A percentile compares a stretch with the other conserved stretches of the same genome.
Conservation (phyloP, 2,329 filamentous ascomycete species). For the Fusarium pseudocircinatum region DNA sequence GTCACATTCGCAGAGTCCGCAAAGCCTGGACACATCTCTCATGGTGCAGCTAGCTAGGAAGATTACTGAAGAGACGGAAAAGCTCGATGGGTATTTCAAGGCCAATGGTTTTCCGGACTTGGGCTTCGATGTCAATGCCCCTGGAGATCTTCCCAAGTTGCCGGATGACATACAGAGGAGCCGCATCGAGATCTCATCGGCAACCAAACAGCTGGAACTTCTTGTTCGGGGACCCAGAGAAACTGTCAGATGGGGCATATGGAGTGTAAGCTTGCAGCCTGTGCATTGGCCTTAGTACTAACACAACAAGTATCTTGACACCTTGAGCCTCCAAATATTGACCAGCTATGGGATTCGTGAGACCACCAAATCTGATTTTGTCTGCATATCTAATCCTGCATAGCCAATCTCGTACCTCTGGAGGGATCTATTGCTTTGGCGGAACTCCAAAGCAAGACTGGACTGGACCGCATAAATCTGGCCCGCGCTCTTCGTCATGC, state of each 20-base stretch:
- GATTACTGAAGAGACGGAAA: conserved; percentile 60
- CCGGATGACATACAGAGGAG: conserved; percentile 57
- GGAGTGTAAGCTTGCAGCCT: conserved; percentile 54
- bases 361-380: not conserved
- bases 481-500: conserved; percentile 63
- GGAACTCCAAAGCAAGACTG: conserved; percentile 57
- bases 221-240: conserved; percentile 62
- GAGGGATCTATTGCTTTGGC: conserved; percentile 55
- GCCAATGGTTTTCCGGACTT: conserved; percentile 54
- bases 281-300: conserved; percentile 3
- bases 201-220: conserved; percentile 58
- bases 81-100: conserved; percentile 58
- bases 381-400: not conserved
- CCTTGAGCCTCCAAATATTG: conserved; percentile 60
- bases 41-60: conserved; percentile 58
- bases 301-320: conserved; percentile 57
- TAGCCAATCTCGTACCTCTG: conserved; percentile 62
- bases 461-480: conserved; percentile 60
- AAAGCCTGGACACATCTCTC: conserved; percentile 45
- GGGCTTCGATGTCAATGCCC: conserved; percentile 56
- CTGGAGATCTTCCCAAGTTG: conserved; percentile 58
- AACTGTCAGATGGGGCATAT: conserved; percentile 61
- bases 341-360: conserved; percentile 62
- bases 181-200: conserved; percentile 58
- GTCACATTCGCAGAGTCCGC: conserved; percentile 47